Evolutionary conservation across 352 stramenopile genomes (phyloP).

Genomic region (Globisporangium iwayamae): DNA sequence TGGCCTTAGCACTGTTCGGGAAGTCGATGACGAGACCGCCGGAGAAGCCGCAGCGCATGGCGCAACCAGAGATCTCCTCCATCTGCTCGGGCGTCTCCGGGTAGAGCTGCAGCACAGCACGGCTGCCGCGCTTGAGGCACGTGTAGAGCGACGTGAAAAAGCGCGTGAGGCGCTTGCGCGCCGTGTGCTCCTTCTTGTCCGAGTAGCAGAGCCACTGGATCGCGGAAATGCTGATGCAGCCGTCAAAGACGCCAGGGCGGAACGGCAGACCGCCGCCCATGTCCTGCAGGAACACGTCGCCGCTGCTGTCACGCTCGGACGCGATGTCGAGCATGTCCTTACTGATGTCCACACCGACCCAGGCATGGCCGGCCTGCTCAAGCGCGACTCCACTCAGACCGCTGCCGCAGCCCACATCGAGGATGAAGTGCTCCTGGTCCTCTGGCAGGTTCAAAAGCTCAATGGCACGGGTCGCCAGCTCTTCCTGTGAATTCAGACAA

Average conservation of each 20-base stretch:
- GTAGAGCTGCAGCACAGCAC: constrained; percentile 99
- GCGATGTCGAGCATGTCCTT: constrained; percentile 99
- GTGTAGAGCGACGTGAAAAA: constrained; percentile 96
- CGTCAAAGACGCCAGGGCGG: constrained; percentile 96
- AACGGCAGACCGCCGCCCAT: constrained; percentile 99
- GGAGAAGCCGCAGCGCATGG: constrained; percentile 90
- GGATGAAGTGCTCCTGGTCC: constrained; percentile 85
- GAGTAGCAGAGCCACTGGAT: constrained; percentile 99
- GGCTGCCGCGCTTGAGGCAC: constrained; percentile 78
- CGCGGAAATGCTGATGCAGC: constrained; percentile 99
- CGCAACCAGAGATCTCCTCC: constrained; percentile 88
- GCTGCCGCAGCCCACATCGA: constrained; percentile 97
- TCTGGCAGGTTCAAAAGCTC: constrained; percentile 95
- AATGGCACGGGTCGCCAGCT: constrained; percentile 96
- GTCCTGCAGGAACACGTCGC: constrained; percentile 91
- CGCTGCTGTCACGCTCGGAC: constrained; percentile 89
- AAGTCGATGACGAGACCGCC: constrained; percentile 99
- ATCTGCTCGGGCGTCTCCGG: constrained; percentile 97
- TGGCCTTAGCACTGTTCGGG: constrained; percentile 98
- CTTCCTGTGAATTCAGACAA: constrained; percentile 36
- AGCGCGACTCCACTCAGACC: constrained; percentile 93
- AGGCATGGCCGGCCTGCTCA: constrained; percentile 93
- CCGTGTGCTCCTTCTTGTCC: constrained; percentile 95
- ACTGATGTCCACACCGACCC: constrained; percentile 97
- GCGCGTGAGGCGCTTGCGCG: constrained; percentile 90